A percentile compares a stretch with the other conserved stretches of the same genome.
Evolutionary conservation across 169 alveolate species (phyloP).

Genomic region (Babesia gibsoni): DNA sequence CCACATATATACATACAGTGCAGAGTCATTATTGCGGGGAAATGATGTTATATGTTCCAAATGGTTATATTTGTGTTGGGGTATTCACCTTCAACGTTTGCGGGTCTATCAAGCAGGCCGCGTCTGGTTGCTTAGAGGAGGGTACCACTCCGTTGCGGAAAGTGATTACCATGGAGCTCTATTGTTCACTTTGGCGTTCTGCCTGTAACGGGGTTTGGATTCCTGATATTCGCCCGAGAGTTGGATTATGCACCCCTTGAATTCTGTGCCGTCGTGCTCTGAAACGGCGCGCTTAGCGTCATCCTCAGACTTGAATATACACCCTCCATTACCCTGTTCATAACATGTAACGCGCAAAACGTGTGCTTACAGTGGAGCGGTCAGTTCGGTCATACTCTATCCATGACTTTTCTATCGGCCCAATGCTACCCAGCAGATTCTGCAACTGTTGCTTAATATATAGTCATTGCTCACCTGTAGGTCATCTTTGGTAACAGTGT

Average conservation of each 20-base stretch:
- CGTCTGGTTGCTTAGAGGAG: too few species aligned
- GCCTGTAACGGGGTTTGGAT: too few species aligned
- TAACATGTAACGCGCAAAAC: not conserved
- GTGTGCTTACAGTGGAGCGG: conserved; percentile 72
- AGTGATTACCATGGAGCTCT: too few species aligned
- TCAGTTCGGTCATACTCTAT: conserved; percentile 77
- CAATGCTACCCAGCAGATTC: conserved; percentile 68
- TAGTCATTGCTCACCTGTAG: conserved; percentile 21
- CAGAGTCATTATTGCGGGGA: too few species aligned
- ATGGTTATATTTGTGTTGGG: too few species aligned
- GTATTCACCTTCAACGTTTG: too few species aligned
- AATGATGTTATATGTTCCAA: too few species aligned
- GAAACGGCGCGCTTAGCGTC: conserved; percentile 72
- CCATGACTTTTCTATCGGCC: conserved; percentile 72
- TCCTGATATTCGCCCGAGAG: conserved; percentile 48
- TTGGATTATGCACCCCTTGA: conserved; percentile 38
- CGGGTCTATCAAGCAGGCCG: too few species aligned
- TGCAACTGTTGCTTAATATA: not conserved
- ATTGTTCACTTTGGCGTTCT: too few species aligned
- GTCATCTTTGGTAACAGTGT: conserved; percentile 42
- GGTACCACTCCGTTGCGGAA: too few species aligned
- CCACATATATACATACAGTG: too few species aligned
- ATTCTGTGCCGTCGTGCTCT: conserved; percentile 57
- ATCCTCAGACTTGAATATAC: conserved; percentile 49
- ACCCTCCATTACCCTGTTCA: conserved; percentile 76